Evolutionary conservation across 371 early-diverging fungal genomes (phyloP).

Genomic region (Dichotomocladium elegans): DNA sequence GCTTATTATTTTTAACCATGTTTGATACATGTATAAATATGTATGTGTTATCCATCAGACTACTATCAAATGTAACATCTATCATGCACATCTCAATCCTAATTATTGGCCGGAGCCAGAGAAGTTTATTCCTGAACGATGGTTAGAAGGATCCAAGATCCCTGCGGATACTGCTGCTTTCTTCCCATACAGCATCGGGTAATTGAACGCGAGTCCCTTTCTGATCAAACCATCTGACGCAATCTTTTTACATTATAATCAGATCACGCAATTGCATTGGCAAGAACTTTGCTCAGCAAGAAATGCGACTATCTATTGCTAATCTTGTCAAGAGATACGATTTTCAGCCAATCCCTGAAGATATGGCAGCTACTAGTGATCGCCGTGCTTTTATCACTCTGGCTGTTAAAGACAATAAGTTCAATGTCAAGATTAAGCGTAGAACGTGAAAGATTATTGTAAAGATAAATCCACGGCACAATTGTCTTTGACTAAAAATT

Average conservation of each 20-base stretch:
- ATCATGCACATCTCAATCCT: slow-evolving; percentile 12
- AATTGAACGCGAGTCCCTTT: neutral
- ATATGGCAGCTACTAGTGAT: slow-evolving; percentile 17
- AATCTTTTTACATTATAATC: neutral
- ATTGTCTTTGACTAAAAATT: too few relatives aligned
- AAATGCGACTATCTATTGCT: slow-evolving; percentile 39
- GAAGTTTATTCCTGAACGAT: slow-evolving; percentile 30
- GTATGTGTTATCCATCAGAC: neutral
- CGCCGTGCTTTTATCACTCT: slow-evolving; percentile 25
- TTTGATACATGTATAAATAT: neutral
- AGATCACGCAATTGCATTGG: slow-evolving; percentile 48
- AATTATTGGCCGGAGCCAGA: slow-evolving; percentile 22
- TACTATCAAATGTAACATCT: slow-evolving; percentile 3
- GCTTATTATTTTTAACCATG: neutral
- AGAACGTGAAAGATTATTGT: too few relatives aligned
- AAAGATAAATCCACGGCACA: too few relatives aligned
- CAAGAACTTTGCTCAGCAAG: slow-evolving; percentile 46
- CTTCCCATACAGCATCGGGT: slow-evolving; percentile 36
- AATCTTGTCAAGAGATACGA: slow-evolving; percentile 26
- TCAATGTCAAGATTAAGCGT: slow-evolving; percentile 19
- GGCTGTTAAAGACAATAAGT: slow-evolving; percentile 17
- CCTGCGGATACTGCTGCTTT: slow-evolving; percentile 23
- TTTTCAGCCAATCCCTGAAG: slow-evolving; percentile 18
- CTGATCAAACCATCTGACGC: neutral
- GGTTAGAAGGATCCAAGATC: slow-evolving; percentile 11